These are phyloP conservation scores for Haplosporangium gracile DNA, from an alignment of 192 early-diverging fungal species.

Conservation along the genomic window DNA sequence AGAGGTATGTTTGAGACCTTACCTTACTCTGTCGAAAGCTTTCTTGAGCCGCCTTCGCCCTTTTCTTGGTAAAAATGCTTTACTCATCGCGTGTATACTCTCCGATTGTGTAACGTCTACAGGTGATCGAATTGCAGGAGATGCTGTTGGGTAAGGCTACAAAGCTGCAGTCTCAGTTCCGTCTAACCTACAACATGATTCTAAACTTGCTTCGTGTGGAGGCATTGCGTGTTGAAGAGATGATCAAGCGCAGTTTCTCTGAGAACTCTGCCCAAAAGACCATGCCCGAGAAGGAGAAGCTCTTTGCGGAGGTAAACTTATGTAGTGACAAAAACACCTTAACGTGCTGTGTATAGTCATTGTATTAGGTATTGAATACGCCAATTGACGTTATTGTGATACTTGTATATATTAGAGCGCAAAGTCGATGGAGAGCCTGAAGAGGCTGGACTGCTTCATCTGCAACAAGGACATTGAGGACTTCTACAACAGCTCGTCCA, in stretches of 20 bases:
- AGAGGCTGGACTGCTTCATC: slow-evolving; percentile 83
- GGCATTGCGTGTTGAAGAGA: slow-evolving; percentile 95
- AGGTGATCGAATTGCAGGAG: slow-evolving; percentile 69
- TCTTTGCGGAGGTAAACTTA: slow-evolving; percentile 69
- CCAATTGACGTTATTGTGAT: background rate
- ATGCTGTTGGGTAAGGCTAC: slow-evolving; percentile 92
- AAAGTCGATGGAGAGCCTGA: slow-evolving; percentile 67
- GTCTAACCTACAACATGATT: slow-evolving; percentile 99
- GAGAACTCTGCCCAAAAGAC: slow-evolving; percentile 90
- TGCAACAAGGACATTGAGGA: slow-evolving; percentile 80
- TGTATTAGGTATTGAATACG: background rate
- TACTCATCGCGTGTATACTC: background rate
- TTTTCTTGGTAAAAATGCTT: background rate
- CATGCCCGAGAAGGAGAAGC: slow-evolving; percentile 85
- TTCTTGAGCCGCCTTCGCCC: background rate
- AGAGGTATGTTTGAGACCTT: slow-evolving; percentile 20
- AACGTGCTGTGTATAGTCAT: no score
- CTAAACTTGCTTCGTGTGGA: slow-evolving; percentile 95
- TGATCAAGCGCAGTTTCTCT: slow-evolving; percentile 98
- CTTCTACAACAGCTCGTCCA: slow-evolving; percentile 78
- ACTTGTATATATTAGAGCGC: slow-evolving; percentile 62
- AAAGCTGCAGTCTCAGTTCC: slow-evolving; percentile 95
- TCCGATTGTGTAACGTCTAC: background rate
- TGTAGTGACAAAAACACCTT: background rate
- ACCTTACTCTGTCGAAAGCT: background rate